Evolutionary conservation across 2,329 filamentous ascomycete species (phyloP), one percentile per base, ranked within the genome.

Genomic region (Celoporthe dispersa): DNA sequence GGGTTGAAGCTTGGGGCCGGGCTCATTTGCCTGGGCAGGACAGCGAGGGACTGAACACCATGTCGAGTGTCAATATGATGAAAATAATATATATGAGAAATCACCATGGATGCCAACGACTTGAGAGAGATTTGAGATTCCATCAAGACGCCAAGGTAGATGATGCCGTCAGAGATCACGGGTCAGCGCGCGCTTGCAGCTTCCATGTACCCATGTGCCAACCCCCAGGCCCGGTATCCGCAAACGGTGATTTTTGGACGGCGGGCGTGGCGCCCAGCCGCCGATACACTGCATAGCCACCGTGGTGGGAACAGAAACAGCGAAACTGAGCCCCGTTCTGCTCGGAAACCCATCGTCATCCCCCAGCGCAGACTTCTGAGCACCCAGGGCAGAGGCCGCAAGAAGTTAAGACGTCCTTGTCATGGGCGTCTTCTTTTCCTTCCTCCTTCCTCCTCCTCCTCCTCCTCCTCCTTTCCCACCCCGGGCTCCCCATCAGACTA

Each of bases 221-320:
- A 31, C 55, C 12, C 3, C 14, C 25, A 5, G 16, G 31, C 57
- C 14, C 3, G 22, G 57, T 7, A 60, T 33, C 57, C 57, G 57
- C 57, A 60, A 57, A 57, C 53, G 53, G 53, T 57, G 53, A n/a
- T 3, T 8, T 19, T 31, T 4, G 28, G 51, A 31, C 2, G 6
- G 53, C 53, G 53, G 44, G 28, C 25, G 51, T 57, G 53, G 53
- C 53, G 28, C 57, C 57, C 55, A 59, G 55, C 55, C 31, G 31
- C 55, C 33, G 12, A 60, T 16, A 8, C 31, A 31, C 31, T 22
- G 31, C 33, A n/a, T 37, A 19, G 14, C 28, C 53, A 31, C 25
- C 53, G 14, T 57, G 22, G 19, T 48, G 22, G 22, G 44, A n/a
- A 48, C 25, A 31, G 25, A 16, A 31, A 31, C 53, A 16, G 53